These are phyloP conservation scores for Erodium texanum DNA, from an alignment of 441 rosid species.

Conservation along the genomic window DNA sequence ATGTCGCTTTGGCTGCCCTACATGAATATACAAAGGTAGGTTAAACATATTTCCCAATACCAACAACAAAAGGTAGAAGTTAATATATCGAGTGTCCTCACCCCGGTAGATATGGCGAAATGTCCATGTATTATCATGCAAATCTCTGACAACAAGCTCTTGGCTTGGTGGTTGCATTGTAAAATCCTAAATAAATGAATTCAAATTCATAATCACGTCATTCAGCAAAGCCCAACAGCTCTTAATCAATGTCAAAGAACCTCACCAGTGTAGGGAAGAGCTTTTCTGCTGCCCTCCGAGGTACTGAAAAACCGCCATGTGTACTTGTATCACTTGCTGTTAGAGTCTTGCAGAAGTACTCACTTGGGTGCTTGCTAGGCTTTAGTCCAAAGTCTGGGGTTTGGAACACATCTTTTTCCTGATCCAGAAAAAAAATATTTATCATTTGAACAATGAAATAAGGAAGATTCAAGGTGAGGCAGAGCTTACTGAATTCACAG, in stretches of 20 bases:
- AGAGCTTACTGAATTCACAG: conserved; percentile 31
- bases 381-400: conserved; percentile 75
- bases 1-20: conserved; percentile 96
- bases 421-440: conserved; percentile 39
- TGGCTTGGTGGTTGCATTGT: conserved; percentile 90
- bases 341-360: conserved; percentile 86
- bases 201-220: not conserved
- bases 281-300: conserved; percentile 96
- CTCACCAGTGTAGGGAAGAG: conserved; percentile 82
- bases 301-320: conserved; percentile 97
- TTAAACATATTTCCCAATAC: not conserved
- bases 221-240: not conserved
- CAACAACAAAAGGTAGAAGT: not conserved
- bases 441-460: not conserved
- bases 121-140: conserved; percentile 77
- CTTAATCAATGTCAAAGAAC: not conserved
- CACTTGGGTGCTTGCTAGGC: conserved; percentile 61
- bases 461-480: not conserved
- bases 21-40: not conserved
- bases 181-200: conserved; percentile 48
- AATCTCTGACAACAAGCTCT: conserved; percentile 83
- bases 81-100: conserved; percentile 14
- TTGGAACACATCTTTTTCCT: conserved; percentile 70
- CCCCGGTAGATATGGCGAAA: conserved; percentile 94
- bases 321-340: conserved; percentile 39